Conservation (phyloP, 2,329 filamentous ascomycete genomes). For the Aspergillus sp. region DNA sequence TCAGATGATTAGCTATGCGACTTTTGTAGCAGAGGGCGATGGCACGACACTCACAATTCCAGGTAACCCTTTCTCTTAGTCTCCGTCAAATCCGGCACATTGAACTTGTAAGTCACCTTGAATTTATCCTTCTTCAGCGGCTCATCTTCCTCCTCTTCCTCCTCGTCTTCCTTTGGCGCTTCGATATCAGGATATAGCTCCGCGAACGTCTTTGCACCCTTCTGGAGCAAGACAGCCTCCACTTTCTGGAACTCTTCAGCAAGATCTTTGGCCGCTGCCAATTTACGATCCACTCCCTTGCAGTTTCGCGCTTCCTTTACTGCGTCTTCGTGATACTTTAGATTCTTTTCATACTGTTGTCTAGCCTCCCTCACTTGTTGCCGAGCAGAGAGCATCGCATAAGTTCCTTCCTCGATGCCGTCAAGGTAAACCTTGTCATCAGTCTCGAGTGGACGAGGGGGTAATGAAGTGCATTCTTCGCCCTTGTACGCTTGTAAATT, state of each 20-base stretch:
- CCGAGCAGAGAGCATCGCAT: conserved; percentile 50
- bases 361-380: conserved; percentile 33
- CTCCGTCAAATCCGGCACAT: conserved; percentile 44
- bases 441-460: conserved; percentile 18
- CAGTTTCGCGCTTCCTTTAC: conserved; percentile 1
- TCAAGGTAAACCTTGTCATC: conserved; percentile 48
- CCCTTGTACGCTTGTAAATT: conserved; percentile 43
- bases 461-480: conserved; percentile 15
- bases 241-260: conserved; percentile 50
- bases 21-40: conserved; percentile 47
- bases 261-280: conserved; percentile 46
- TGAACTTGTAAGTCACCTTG: conserved; percentile 48
- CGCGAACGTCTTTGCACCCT: conserved; percentile 59
- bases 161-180: not conserved
- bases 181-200: conserved; percentile 53
- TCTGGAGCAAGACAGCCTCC: conserved; percentile 48
- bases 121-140: conserved; percentile 35
- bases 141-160: not conserved
- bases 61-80: conserved; percentile 54
- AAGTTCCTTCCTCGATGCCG: conserved; percentile 49
- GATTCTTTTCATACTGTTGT: conserved; percentile 30
- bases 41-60: conserved; percentile 48
- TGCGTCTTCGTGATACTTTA: conserved; percentile 20
- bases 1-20: conserved; percentile 21
- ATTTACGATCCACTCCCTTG: conserved; percentile 46